Evolutionary conservation across 2,329 filamentous ascomycete genomes (phyloP).

Genomic region (Dothidotthia symphoricarpi): DNA sequence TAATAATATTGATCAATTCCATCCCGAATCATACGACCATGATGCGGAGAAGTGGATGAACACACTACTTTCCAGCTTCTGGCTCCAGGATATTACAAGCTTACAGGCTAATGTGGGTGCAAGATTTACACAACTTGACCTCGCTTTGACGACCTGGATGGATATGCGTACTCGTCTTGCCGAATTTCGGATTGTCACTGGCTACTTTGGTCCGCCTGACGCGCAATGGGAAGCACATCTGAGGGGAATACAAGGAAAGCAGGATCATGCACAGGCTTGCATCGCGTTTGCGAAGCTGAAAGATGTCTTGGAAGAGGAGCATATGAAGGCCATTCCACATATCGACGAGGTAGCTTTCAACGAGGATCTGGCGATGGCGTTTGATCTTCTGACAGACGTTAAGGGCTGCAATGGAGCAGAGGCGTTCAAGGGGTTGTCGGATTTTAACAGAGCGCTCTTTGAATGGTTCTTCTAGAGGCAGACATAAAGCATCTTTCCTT

Average conservation of each 20-base stretch:
- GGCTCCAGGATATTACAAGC: constrained; percentile 1
- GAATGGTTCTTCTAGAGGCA: constrained; percentile 6
- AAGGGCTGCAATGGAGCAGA: constrained; percentile 10
- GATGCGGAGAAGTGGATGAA: constrained; percentile 1
- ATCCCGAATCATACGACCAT: no score
- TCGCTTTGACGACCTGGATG: constrained; percentile 8
- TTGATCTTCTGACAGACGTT: constrained; percentile 11
- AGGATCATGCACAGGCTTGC: constrained; percentile 5
- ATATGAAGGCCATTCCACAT: background rate
- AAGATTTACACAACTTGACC: background rate
- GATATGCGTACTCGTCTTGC: constrained; percentile 8
- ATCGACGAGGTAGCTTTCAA: constrained; percentile 3
- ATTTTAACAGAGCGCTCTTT: constrained; percentile 10
- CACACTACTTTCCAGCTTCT: constrained; percentile 7
- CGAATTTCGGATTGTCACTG: constrained; percentile 4
- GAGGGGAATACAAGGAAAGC: constrained; percentile 1
- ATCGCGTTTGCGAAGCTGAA: constrained; percentile 11
- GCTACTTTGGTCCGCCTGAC: constrained; percentile 8
- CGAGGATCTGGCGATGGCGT: constrained; percentile 10
- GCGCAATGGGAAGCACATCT: constrained; percentile 9
- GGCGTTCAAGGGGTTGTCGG: constrained; percentile 6
- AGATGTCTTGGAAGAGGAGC: background rate
- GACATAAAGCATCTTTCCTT: no score
- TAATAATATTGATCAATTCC: no score
- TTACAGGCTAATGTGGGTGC: constrained; percentile 1